A percentile compares a stretch with the other conserved stretches of the same genome.
These are phyloP conservation scores for Cercospora zeina DNA, from an alignment of 2,329 filamentous ascomycete species.

Conservation along the genomic window DNA sequence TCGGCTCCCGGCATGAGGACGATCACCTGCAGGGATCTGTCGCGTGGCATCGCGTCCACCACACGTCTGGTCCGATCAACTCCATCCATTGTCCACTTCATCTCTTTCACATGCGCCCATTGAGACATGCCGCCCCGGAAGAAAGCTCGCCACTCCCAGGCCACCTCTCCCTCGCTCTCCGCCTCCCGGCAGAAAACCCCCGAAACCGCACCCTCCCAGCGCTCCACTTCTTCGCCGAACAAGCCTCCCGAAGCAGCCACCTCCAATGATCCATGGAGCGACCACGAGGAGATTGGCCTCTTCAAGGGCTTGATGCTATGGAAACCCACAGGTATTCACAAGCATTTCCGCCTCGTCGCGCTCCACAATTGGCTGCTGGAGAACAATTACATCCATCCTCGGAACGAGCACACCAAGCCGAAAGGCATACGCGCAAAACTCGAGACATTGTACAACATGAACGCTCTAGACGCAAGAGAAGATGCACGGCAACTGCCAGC, in stretches of 20 bases:
- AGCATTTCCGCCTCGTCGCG: constrained; percentile 87
- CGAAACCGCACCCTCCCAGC: neutral
- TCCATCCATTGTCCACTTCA: neutral
- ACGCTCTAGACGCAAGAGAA: constrained; percentile 81
- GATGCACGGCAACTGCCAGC: constrained; percentile 57
- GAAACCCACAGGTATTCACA: constrained; percentile 97
- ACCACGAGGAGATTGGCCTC: constrained; percentile 88
- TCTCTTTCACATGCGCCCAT: neutral
- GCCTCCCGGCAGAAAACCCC: constrained; percentile 46
- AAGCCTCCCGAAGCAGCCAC: neutral
- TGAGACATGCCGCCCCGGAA: constrained; percentile 67
- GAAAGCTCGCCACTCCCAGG: constrained; percentile 58
- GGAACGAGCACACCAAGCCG: constrained; percentile 71
- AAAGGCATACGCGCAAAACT: constrained; percentile 92
- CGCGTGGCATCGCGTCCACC: constrained; percentile 11
- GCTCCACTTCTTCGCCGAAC: constrained; percentile 37
- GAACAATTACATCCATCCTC: constrained; percentile 41
- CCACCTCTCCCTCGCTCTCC: constrained; percentile 56
- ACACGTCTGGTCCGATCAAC: neutral
- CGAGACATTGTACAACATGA: constrained; percentile 77
- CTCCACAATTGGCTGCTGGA: constrained; percentile 52
- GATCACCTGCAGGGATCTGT: constrained; percentile 10
- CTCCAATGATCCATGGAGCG: constrained; percentile 77
- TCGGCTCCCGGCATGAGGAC: constrained; percentile 2
- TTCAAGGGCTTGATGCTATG: constrained; percentile 91